These are phyloP conservation scores for Furculomyces boomerangus DNA, from an alignment of 371 early-diverging fungal genomes.

Conservation along the genomic window DNA sequence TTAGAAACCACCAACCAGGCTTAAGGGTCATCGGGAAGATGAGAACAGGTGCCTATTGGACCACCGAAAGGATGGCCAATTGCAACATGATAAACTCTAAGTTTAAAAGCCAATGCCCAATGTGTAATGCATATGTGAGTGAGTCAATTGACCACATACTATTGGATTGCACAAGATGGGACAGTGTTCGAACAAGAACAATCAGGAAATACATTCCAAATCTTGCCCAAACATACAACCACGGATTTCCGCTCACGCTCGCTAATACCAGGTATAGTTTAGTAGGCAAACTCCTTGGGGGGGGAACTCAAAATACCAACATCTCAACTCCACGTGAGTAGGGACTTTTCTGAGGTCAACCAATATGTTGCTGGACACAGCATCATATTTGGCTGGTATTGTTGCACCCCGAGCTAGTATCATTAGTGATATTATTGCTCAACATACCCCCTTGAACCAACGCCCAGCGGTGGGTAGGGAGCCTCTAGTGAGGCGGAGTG, in stretches of 20 bases:
- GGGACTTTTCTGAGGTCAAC: background rate
- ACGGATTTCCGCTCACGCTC: background rate
- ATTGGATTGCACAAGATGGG: background rate
- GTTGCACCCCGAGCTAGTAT: background rate
- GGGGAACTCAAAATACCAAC: background rate
- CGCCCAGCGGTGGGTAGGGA: no score
- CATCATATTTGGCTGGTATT: background rate
- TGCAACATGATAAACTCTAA: background rate
- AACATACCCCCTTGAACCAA: no score
- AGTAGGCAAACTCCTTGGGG: slow-evolving; percentile 1
- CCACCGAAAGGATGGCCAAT: background rate
- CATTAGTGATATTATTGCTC: no score
- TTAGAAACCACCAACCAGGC: background rate
- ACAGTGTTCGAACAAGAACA: background rate
- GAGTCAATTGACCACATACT: background rate
- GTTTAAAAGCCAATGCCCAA: background rate
- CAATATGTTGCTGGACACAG: background rate
- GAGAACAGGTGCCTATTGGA: background rate
- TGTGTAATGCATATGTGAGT: background rate
- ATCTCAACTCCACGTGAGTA: background rate
- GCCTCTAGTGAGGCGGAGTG: no score
- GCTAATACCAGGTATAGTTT: background rate
- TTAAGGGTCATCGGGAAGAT: background rate
- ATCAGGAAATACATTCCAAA: background rate
- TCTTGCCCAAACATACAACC: background rate